phyloP scores from a whole-genome alignment of 352 stramenopile genomes.

The Phytophthora pseudosyringae region DNA sequence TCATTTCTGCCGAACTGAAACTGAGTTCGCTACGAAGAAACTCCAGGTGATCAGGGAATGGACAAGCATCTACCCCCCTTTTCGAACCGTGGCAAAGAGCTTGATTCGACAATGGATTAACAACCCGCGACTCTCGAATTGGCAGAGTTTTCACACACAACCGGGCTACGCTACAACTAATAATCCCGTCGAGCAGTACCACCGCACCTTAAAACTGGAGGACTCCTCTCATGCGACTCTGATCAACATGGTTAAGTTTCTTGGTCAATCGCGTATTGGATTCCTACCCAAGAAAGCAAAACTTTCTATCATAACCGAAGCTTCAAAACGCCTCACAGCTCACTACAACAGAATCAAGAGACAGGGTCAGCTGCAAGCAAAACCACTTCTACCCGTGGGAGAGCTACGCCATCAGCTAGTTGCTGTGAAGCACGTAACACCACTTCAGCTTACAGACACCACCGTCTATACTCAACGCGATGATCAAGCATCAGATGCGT shows the following conservation, averaged over 20 bases:
- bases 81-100: too few species aligned
- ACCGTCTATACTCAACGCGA: too few species aligned
- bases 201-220: background rate
- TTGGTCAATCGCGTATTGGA: background rate
- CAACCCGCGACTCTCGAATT: background rate
- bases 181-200: background rate
- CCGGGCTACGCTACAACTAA: background rate
- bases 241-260: background rate
- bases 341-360: background rate
- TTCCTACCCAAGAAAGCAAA: background rate
- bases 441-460: background rate
- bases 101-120: background rate
- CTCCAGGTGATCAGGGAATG: too few species aligned
- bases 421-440: background rate
- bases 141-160: background rate
- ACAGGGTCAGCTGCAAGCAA: background rate
- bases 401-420: background rate
- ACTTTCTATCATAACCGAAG: background rate
- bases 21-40: conserved; percentile 1
- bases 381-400: background rate
- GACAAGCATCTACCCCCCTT: too few species aligned
- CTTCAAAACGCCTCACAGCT: background rate
- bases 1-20: conserved; percentile 5
- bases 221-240: background rate
- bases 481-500: too few species aligned